A percentile compares a stretch with the other conserved stretches of the same genome.
phyloP scores from a whole-genome alignment of 805 yeast genomes.

The Saturnispora dispora region DNA sequence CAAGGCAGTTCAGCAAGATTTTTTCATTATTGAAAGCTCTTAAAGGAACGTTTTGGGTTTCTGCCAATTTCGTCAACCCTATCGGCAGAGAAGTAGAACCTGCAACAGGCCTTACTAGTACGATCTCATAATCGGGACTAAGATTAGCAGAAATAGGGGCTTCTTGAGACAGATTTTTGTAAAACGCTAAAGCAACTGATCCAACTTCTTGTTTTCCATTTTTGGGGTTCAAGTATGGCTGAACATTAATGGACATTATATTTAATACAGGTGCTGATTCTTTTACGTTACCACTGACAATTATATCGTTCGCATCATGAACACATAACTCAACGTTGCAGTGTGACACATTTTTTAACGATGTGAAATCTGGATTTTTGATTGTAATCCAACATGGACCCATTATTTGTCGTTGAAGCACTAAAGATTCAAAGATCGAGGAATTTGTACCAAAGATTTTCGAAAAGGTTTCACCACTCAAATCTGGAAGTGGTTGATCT shows the following conservation, averaged over 20 bases:
- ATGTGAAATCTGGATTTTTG: constrained; percentile 48
- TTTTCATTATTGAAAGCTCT: constrained; percentile 65
- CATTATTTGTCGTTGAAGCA: constrained; percentile 74
- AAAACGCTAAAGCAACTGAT: constrained; percentile 70
- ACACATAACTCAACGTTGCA: constrained; percentile 70
- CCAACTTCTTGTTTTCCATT: constrained; percentile 80
- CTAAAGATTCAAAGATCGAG: constrained; percentile 75
- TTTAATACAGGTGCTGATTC: constrained; percentile 59
- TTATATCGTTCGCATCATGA: constrained; percentile 36
- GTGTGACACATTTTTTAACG: constrained; percentile 61
- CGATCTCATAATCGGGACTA: constrained; percentile 52
- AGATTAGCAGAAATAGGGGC: constrained; percentile 55
- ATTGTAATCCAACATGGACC: constrained; percentile 97
- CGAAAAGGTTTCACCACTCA: constrained; percentile 67
- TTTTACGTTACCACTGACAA: constrained; percentile 33
- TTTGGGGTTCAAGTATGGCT: constrained; percentile 68
- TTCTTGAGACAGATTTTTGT: constrained; percentile 62
- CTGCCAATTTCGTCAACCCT: constrained; percentile 57
- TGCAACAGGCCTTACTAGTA: constrained; percentile 75
- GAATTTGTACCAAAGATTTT: constrained; percentile 75
- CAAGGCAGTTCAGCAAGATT: constrained; percentile 61
- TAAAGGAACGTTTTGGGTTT: constrained; percentile 41
- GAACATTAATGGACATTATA: constrained; percentile 65
- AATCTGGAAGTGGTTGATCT: constrained; percentile 45
- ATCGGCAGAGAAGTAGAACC: constrained; percentile 57